Base-by-base conservation (phyloP, 1,284 basidiomycete genomes). In the Papiliotrema flavescens region DNA sequence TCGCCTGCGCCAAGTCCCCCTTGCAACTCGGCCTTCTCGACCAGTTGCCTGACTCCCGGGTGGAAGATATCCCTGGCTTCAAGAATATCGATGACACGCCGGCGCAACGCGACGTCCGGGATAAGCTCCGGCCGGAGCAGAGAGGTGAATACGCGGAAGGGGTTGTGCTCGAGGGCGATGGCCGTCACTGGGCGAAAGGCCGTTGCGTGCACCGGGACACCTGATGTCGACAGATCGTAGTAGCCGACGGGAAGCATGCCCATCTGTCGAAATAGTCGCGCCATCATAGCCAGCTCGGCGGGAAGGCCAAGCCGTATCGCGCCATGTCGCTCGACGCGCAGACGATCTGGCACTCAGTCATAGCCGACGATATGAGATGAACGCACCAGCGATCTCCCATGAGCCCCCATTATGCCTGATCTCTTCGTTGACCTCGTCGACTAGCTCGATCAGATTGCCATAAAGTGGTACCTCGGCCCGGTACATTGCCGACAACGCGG, bases 231-330 rank as follows among this genome's bases (percentile, higher is more conserved):
- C 32, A 79, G 67, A 55, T 79, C 76, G 60, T 79, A 79, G 63
- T 79, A 79, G 2, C 76, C 76, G 0, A 79, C 76, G 3, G 76
- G 69, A 28, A 62, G 54, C 77, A 79, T 79, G 17, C 73, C 75
- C 63, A 78, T 70, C 13, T 66, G 55, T 1, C 50, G 51, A 51
- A 79, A 79, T 19, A 78, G 65, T 15, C 74, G 63, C 0, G 75
- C 56, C 19, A 79, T 69, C 36, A 71, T 66, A 14, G 53, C 39
- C 2, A 79, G 67, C 60, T 79, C 77, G 9, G 64, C 48, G 0
- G 66, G 59, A n/a, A 70, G 77, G 23, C 77, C 77, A 1, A 79
- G 70, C 7, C 77, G 73, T 51, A 79, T 78, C 0, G 77, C 77
- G 9, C 77, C 76, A 55, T 79, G 77, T 39, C 76, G 63, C 57